Conservation (phyloP, 306 rosid genomes). For the Ochetophila trinervis region DNA sequence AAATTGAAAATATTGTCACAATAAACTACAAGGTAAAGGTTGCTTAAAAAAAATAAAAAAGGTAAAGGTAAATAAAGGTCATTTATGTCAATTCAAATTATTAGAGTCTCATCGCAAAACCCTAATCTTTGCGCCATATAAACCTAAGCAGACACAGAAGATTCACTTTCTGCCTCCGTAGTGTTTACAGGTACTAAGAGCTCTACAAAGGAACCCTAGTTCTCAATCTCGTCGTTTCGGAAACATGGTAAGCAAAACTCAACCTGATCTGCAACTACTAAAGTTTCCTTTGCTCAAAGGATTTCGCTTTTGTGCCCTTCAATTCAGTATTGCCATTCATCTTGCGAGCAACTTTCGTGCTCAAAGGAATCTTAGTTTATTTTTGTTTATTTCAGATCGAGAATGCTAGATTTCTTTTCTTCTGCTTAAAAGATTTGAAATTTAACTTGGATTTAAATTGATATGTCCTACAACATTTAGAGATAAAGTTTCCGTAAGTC, state of each 20-base stretch:
- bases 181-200: conserved; percentile 19
- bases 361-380: background rate
- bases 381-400: conserved; percentile 4
- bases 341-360: background rate
- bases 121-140: conserved; percentile 29
- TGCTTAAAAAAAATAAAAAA: no score
- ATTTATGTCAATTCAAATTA: conserved; percentile 11
- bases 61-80: no score
- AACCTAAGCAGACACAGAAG: background rate
- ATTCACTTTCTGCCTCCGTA: background rate
- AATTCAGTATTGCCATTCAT: background rate
- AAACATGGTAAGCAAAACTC: conserved; percentile 32
- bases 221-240: conserved; percentile 7
- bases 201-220: conserved; percentile 1
- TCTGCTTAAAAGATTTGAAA: background rate
- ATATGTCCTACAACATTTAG: background rate
- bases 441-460: background rate
- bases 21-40: background rate
- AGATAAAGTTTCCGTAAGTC: background rate
- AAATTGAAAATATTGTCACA: background rate
- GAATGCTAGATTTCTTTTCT: background rate
- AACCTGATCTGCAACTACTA: background rate
- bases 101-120: conserved; percentile 14
- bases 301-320: no score
- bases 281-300: background rate